Evolutionary conservation across 371 early-diverging fungal genomes (phyloP), one percentile per base, ranked within the genome.

Genomic region (Parasitella parasitica): DNA sequence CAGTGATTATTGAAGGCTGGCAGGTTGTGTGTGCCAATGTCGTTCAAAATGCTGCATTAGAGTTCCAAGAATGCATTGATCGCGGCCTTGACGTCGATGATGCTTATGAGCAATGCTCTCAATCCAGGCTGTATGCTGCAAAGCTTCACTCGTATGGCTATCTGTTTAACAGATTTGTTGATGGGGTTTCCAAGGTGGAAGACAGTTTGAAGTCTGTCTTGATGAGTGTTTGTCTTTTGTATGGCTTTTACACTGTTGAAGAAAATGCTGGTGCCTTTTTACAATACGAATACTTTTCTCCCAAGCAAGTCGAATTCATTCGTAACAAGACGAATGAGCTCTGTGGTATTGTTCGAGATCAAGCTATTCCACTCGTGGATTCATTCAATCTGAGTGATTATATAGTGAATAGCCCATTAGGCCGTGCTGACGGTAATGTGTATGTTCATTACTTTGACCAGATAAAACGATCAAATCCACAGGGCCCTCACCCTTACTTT

Each of bases 321-420:
- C 86, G 87, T 55, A 55, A 70, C 27, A 82, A 83, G 66, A 86
- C 91, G 64, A 87, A 86, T 56, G 70, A 72, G 2, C 84, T 89
- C 18, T 92, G 91, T 80, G 76, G 75, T 18, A 74, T 72, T 35
- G 84, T 95, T 6, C 86, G 96, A 34, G 80, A 86, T 20, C 88
- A 94, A 63, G 91, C 92, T 54, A 89, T 95, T 69, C 87, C 92
- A 11, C 76, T 96, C 38, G 91, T 93, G 24, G 97, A 95, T 64
- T 76, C 94, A n/a, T 95, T 94, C 78, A 90, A 89, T 71, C 85
- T 89, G 73, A 75, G 88, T 20, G 97, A 96, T 76, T 94, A 88
- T 69, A 84, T 93, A 39, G 73, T 96, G 72, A 93, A 94, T 82
- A 93, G 93, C 59, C 94, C 96, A 26, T 71, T 96, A 12, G 97